Conservation (phyloP, 495 filamentous ascomycete species). For the Thozetella sp. region DNA sequence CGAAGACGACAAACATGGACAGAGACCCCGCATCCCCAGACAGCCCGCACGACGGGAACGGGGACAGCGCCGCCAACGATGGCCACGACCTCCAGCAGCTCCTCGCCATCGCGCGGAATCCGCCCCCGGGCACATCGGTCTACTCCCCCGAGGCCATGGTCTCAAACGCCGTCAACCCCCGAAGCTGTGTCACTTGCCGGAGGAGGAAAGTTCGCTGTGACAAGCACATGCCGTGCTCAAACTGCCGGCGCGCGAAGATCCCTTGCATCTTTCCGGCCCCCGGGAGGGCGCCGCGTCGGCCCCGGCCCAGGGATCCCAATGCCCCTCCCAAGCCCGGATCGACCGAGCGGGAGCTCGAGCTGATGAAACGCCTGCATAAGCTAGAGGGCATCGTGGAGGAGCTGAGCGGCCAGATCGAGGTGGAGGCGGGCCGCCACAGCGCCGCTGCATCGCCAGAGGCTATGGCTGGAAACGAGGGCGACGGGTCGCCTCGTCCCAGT, state of each 20-base stretch:
- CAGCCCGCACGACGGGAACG: conserved; percentile 6
- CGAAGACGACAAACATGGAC: conserved; percentile 7
- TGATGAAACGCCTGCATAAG: conserved; percentile 75
- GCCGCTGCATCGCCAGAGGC: conserved; percentile 39
- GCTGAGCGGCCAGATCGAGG: conserved; percentile 58
- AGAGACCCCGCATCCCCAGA: conserved; percentile 13
- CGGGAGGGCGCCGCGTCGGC: conserved; percentile 74
- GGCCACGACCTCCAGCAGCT: conserved; percentile 62
- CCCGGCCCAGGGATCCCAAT: conserved; percentile 61
- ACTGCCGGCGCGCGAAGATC: conserved; percentile 76
- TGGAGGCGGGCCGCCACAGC: conserved; percentile 42
- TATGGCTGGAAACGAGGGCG: conserved; percentile 6
- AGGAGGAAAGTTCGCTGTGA: conserved; percentile 87
- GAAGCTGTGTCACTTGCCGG: conserved; percentile 84
- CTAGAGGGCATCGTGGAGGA: conserved; percentile 77
- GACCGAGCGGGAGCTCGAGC: conserved; percentile 68
- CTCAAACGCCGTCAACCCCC: conserved; percentile 53
- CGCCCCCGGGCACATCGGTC: conserved; percentile 64
- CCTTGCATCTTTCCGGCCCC: conserved; percentile 86
- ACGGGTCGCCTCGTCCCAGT: conserved; percentile 10
- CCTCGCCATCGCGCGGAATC: conserved; percentile 61
- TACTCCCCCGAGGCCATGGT: conserved; percentile 41
- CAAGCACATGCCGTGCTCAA: conserved; percentile 80
- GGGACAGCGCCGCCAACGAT: conserved; percentile 16
- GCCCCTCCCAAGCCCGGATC: conserved; percentile 47